phyloP scores from a whole-genome alignment of 1,284 basidiomycete species.

The Puccinia sorghi region DNA sequence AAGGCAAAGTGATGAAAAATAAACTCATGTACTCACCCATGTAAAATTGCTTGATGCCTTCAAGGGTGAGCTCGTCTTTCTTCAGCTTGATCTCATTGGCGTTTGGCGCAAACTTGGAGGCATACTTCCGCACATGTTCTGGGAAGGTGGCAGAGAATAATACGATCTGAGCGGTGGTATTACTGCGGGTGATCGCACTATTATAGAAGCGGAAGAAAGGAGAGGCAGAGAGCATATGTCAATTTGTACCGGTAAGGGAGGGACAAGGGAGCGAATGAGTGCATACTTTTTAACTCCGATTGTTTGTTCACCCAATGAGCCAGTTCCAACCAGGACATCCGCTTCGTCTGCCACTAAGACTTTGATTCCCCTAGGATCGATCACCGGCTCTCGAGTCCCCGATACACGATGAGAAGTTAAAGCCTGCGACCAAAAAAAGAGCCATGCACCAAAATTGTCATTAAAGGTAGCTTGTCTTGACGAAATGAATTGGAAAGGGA shows the following conservation, averaged over 20 bases:
- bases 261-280: background rate
- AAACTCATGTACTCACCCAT: slow-evolving; percentile 66
- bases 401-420: slow-evolving; percentile 42
- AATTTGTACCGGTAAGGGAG: background rate
- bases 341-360: slow-evolving; percentile 98
- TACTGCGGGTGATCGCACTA: slow-evolving; percentile 35
- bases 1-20: no score
- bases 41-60: slow-evolving; percentile 96
- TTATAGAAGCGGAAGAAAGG: background rate
- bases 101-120: slow-evolving; percentile 83
- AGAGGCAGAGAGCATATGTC: background rate
- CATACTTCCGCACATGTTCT: slow-evolving; percentile 84
- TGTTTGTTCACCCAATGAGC: slow-evolving; percentile 89
- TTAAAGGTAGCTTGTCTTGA: no score
- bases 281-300: slow-evolving; percentile 88
- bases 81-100: slow-evolving; percentile 96
- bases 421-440: slow-evolving; percentile 7
- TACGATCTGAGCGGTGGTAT: slow-evolving; percentile 74
- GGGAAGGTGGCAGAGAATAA: slow-evolving; percentile 99
- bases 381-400: slow-evolving; percentile 44
- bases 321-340: slow-evolving; percentile 96
- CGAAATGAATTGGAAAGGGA: background rate
- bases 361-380: slow-evolving; percentile 75
- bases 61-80: slow-evolving; percentile 89
- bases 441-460: slow-evolving; percentile 63